phyloP scores from a whole-genome alignment of 2,329 filamentous ascomycete genomes.

The Epichloe uncinata region DNA sequence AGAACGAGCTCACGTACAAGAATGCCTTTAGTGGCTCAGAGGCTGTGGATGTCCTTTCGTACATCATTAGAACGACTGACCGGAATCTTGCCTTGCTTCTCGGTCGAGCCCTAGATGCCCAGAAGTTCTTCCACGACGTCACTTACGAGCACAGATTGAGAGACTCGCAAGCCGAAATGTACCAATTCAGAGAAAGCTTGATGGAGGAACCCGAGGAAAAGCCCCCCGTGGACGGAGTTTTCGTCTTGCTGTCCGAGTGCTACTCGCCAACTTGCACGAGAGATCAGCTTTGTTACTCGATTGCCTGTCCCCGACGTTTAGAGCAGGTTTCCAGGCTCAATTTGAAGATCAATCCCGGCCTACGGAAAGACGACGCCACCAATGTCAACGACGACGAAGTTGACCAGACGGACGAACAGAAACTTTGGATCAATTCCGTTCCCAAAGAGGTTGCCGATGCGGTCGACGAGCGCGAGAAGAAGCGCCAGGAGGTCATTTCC shows the following conservation, averaged over 20 bases:
- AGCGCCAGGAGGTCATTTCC: constrained; percentile 94
- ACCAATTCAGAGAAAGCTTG: constrained; percentile 89
- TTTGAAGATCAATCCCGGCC: constrained; percentile 78
- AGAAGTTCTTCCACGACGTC: constrained; percentile 99
- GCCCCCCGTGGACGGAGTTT: constrained; percentile 75
- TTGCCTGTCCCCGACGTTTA: constrained; percentile 82
- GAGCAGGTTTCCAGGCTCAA: constrained; percentile 94
- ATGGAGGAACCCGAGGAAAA: constrained; percentile 71
- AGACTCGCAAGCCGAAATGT: constrained; percentile 89
- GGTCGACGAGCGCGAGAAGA: constrained; percentile 84
- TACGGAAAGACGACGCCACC: constrained; percentile 51
- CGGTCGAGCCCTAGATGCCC: constrained; percentile 83
- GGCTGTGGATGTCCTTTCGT: constrained; percentile 87
- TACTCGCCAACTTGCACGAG: constrained; percentile 95
- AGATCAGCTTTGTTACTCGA: constrained; percentile 94
- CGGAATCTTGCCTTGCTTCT: constrained; percentile 84
- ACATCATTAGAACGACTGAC: constrained; percentile 95
- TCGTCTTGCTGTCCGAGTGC: constrained; percentile 90
- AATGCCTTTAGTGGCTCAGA: constrained; percentile 93
- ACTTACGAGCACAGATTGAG: constrained; percentile 93
- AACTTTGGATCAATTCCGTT: constrained; percentile 98
- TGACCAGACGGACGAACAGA: constrained; percentile 86
- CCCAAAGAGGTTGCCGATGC: constrained; percentile 88
- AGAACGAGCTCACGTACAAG: constrained; percentile 95
- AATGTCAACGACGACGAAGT: constrained; percentile 62